A percentile compares a stretch with the other conserved stretches of the same genome.
These are phyloP conservation scores for Acorus calamus DNA, from an alignment of 106 monocot species.

Conservation along the genomic window DNA sequence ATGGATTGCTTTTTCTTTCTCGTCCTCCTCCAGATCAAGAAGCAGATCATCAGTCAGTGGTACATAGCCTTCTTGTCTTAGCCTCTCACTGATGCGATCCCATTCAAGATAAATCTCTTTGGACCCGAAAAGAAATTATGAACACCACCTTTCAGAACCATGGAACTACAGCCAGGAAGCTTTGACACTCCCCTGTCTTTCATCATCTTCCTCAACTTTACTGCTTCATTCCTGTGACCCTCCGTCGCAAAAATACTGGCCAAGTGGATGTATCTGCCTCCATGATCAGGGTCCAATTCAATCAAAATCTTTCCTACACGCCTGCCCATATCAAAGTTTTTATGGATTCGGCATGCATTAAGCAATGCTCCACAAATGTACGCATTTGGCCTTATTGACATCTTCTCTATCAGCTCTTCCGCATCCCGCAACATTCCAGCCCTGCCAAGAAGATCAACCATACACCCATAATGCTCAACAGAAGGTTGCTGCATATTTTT, in stretches of 20 bases:
- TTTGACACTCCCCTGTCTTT: slow-evolving; percentile 8
- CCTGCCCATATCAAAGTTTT: slow-evolving; percentile 10
- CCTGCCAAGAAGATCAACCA: slow-evolving; percentile 11
- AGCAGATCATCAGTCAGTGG: slow-evolving; percentile 7
- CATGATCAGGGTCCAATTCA: slow-evolving; percentile 10
- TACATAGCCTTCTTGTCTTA: slow-evolving; percentile 8
- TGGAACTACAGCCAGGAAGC: slow-evolving; percentile 13
- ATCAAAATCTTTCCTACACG: slow-evolving; percentile 16
- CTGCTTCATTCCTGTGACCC: slow-evolving; percentile 4
- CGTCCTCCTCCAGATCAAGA: slow-evolving; percentile 10
- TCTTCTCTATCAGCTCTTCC: slow-evolving; percentile 8
- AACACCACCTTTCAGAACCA: slow-evolving; percentile 9
- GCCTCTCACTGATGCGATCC: slow-evolving; percentile 3
- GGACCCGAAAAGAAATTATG: slow-evolving; percentile 7
- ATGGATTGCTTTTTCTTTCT: slow-evolving; percentile 4
- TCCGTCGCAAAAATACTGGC: slow-evolving; percentile 15
- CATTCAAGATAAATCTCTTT: slow-evolving; percentile 6
- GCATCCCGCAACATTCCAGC: slow-evolving; percentile 14
- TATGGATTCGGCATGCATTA: slow-evolving; percentile 7
- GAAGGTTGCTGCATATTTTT: slow-evolving; percentile 1
- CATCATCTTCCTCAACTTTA: slow-evolving; percentile 10
- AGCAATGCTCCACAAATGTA: slow-evolving; percentile 15
- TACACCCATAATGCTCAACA: slow-evolving; percentile 16
- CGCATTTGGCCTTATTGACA: slow-evolving; percentile 11
- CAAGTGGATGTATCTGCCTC: slow-evolving; percentile 13